Conservation (phyloP, 177 flowering plant genomes). For the Vitis hybrid region DNA sequence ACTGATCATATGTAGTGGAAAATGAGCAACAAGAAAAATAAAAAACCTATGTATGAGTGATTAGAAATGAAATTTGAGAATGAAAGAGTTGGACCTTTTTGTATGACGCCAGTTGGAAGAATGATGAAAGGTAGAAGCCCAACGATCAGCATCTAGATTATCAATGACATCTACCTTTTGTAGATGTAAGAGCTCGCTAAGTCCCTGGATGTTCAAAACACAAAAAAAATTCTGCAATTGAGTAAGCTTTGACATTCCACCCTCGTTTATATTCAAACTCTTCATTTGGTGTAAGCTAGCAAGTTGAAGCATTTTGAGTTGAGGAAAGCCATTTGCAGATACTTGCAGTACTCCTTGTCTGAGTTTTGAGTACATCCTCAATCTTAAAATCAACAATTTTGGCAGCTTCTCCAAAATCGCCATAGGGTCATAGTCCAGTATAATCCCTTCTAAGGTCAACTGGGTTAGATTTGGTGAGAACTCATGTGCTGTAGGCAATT, state of each 20-base stretch:
- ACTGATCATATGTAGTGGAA: too few species aligned
- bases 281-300: background rate
- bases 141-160: too few species aligned
- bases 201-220: too few species aligned
- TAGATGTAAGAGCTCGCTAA: too few species aligned
- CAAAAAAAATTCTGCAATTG: too few species aligned
- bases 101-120: too few species aligned
- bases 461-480: constrained; percentile 2
- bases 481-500: background rate
- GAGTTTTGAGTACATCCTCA: background rate
- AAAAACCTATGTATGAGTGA: too few species aligned
- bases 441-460: background rate
- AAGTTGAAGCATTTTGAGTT: background rate
- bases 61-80: too few species aligned
- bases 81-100: too few species aligned
- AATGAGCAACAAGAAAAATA: too few species aligned
- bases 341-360: background rate
- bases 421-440: constrained; percentile 10
- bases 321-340: background rate
- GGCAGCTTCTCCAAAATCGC: constrained; percentile 14
- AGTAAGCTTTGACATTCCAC: constrained; percentile 2
- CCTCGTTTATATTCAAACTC: background rate
- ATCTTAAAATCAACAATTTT: background rate
- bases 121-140: too few species aligned
- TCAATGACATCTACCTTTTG: too few species aligned